Conservation (phyloP, 106 monocot genomes). For the Phalaenopsis aphrodite region DNA sequence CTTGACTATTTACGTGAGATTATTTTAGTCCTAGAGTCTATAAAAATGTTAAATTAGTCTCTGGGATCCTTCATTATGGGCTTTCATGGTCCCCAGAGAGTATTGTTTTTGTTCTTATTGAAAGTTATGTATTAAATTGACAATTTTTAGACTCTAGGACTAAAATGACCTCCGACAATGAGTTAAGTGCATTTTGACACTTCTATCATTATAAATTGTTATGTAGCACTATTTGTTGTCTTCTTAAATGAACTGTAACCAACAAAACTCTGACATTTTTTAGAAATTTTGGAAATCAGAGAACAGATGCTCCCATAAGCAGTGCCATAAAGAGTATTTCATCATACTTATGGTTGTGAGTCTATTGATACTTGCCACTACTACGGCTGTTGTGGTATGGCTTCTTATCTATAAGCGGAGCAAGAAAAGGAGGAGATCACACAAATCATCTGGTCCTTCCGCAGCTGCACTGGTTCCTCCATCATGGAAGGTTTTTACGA, state of each 20-base stretch:
- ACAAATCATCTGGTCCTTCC: slow-evolving; percentile 59
- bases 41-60: too few relatives aligned
- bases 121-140: too few relatives aligned
- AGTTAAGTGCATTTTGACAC: too few relatives aligned
- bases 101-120: too few relatives aligned
- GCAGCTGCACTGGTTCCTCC: slow-evolving; percentile 73
- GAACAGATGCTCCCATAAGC: slow-evolving; percentile 46
- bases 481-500: slow-evolving; percentile 79
- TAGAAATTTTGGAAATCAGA: slow-evolving; percentile 23
- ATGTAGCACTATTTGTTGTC: not conserved
- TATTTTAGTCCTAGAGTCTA: too few relatives aligned
- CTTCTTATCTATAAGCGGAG: slow-evolving; percentile 75
- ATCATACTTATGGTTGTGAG: slow-evolving; percentile 80
- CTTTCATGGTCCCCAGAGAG: too few relatives aligned
- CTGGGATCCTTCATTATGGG: too few relatives aligned
- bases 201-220: not conserved
- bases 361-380: slow-evolving; percentile 66
- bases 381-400: slow-evolving; percentile 73
- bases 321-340: slow-evolving; percentile 79
- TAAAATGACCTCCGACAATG: too few relatives aligned
- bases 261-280: not conserved
- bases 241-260: not conserved
- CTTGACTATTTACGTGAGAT: too few relatives aligned
- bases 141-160: too few relatives aligned
- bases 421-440: slow-evolving; percentile 79